Percentiles rank a stretch among this genome's conserved stretches.
phyloP scores from a whole-genome alignment of 371 early-diverging fungal species.

The Chytridium lagenaria region DNA sequence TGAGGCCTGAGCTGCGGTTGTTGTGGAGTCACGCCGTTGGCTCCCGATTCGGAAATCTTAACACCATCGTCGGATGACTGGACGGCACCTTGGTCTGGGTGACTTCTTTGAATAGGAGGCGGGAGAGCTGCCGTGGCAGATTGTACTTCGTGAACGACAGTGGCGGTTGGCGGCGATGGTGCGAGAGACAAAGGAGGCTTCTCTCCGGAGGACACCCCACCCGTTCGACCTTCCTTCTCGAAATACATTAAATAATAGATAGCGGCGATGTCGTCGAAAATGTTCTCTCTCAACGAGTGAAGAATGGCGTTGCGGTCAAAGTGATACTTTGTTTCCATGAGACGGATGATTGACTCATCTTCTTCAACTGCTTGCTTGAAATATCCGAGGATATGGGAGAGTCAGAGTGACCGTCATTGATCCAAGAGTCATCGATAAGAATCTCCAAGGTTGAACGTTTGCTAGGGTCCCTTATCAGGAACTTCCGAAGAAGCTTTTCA shows the following conservation, averaged over 20 bases:
- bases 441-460: conserved; percentile 60
- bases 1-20: conserved; percentile 20
- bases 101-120: background rate
- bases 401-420: conserved; percentile 60
- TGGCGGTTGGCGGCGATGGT: conserved; percentile 27
- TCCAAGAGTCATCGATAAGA: conserved; percentile 65
- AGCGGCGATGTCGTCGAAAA: conserved; percentile 61
- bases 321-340: conserved; percentile 56
- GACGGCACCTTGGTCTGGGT: background rate
- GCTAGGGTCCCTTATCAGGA: conserved; percentile 61
- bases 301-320: conserved; percentile 54
- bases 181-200: conserved; percentile 5
- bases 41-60: conserved; percentile 20
- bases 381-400: conserved; percentile 55
- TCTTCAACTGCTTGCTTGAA: conserved; percentile 45
- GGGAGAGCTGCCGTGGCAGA: conserved; percentile 31
- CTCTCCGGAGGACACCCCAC: conserved; percentile 8
- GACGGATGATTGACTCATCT: conserved; percentile 58
- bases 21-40: conserved; percentile 9
- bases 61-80: conserved; percentile 5
- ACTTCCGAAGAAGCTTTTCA: conserved; percentile 66
- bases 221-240: conserved; percentile 51
- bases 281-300: conserved; percentile 54
- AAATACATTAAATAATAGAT: conserved; percentile 63
- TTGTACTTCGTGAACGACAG: conserved; percentile 20